phyloP scores from a whole-genome alignment of 2,329 filamentous ascomycete genomes.

The Metarhizium robertsii region DNA sequence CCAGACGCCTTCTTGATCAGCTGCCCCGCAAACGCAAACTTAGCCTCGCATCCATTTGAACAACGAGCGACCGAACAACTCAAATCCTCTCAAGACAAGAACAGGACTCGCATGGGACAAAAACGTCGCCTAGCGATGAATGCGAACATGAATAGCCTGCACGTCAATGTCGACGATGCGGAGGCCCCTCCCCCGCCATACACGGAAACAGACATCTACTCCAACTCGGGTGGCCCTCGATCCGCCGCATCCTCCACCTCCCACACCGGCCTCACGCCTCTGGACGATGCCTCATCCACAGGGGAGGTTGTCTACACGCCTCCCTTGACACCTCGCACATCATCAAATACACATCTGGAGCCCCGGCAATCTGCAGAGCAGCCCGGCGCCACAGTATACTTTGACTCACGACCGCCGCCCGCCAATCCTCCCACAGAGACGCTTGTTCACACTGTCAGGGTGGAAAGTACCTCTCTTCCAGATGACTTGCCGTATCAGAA shows the following conservation, averaged over 20 bases:
- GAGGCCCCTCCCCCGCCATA: conserved; percentile 45
- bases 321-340: conserved; percentile 35
- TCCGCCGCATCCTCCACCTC: conserved; percentile 11
- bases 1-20: neutral
- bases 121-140: conserved; percentile 7
- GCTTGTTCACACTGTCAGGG: conserved; percentile 23
- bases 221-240: conserved; percentile 24
- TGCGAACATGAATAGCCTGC: conserved; percentile 9
- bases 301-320: conserved; percentile 40
- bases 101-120: neutral
- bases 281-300: conserved; percentile 28
- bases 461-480: conserved; percentile 26
- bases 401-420: conserved; percentile 31
- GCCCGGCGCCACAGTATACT: conserved; percentile 27
- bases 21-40: neutral
- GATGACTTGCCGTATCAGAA: conserved; percentile 34
- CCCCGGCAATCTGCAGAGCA: neutral
- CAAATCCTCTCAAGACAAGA: neutral
- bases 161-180: conserved; percentile 21
- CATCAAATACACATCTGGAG: conserved; percentile 8
- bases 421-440: conserved; percentile 9
- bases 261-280: conserved; percentile 14
- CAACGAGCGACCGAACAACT: neutral
- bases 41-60: too few species aligned
- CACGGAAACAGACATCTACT: conserved; percentile 47